These are phyloP conservation scores for Aureobasidium leucospermi DNA, from an alignment of 2,329 filamentous ascomycete genomes.

Conservation along the genomic window DNA sequence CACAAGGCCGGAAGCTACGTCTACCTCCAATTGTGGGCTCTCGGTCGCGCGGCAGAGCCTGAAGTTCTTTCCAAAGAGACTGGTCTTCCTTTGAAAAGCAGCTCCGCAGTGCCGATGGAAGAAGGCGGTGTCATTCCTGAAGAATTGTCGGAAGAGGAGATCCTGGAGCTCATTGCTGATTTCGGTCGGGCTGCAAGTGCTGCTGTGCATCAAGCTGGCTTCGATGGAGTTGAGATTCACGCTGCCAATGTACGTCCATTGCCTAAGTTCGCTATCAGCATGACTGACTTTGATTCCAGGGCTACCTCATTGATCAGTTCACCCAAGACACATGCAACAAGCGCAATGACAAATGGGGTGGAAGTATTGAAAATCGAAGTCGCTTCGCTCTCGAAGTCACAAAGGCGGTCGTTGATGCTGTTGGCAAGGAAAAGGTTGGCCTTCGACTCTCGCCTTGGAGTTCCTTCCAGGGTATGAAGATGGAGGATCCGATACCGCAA, in stretches of 20 bases:
- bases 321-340: constrained; percentile 51
- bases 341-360: constrained; percentile 43
- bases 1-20: constrained; percentile 29
- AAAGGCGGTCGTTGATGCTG: constrained; percentile 41
- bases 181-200: constrained; percentile 39
- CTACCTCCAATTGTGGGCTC: constrained; percentile 55
- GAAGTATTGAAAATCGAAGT: constrained; percentile 42
- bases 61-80: constrained; percentile 29
- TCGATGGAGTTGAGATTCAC: constrained; percentile 55
- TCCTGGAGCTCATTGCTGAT: constrained; percentile 10
- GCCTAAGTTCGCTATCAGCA: too few species aligned
- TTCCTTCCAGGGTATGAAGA: constrained; percentile 55
- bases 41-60: constrained; percentile 48
- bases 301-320: constrained; percentile 60
- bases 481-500: constrained; percentile 56
- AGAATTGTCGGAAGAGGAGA: too few species aligned
- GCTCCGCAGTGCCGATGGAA: too few species aligned
- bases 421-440: constrained; percentile 47
- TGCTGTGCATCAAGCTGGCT: constrained; percentile 42
- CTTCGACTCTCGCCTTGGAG: constrained; percentile 56
- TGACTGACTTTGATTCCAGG: background rate
- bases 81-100: constrained; percentile 20
- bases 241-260: constrained; percentile 23
- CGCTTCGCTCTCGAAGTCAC: constrained; percentile 49
- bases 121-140: constrained; percentile 16